Evolutionary conservation across 345 rosid species (phyloP), one percentile per base, ranked within the genome.

Genomic region (Abelmoschus esculentus): DNA sequence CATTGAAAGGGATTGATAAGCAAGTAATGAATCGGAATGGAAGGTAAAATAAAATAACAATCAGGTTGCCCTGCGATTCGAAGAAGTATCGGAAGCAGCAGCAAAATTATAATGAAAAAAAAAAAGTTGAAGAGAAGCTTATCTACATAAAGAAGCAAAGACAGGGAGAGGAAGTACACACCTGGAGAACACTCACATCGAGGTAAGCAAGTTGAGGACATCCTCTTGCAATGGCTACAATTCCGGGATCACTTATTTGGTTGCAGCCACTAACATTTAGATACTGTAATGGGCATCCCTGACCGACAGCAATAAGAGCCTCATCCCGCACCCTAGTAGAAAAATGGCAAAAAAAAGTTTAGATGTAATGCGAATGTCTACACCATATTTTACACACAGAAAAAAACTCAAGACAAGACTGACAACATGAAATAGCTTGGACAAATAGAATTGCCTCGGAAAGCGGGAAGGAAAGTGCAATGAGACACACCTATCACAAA

Each of bases 151-250:
- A 14, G 22, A 47, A 66, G 15, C 26, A 49, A 49, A 66, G 40
- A 6, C 9, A 4, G 0, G 7, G 40, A 28, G 36, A 44, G 67
- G 46, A 62, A 42, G 46, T 18, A 18, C 49, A 70, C 47, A 90
- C 98, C 96, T 85, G 96, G 76, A 90, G 96, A 57, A 93, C 93
- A 44, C 97, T 93, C 13, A 86, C 84, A 72, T 93, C 98, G n/a
- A 93, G 86, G 80, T 57, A 75, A 69, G 74, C 79, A 70, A 93
- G 97, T 68, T 75, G 82, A 63, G 96, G 97, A 73, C 89, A 90
- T 12, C 97, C 92, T 79, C 86, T 86, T 60, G 97, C 96, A 69
- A 93, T 79, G 50, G 98, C 98, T 77, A 77, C 67, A 40, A 93
- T 87, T 71, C 98, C 98, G 13, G 78, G 82, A 87, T 93, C 92